Evolutionary conservation across 2,329 filamentous ascomycete species (phyloP), one percentile per base, ranked within the genome.

Genomic region (Cadophora gregata): DNA sequence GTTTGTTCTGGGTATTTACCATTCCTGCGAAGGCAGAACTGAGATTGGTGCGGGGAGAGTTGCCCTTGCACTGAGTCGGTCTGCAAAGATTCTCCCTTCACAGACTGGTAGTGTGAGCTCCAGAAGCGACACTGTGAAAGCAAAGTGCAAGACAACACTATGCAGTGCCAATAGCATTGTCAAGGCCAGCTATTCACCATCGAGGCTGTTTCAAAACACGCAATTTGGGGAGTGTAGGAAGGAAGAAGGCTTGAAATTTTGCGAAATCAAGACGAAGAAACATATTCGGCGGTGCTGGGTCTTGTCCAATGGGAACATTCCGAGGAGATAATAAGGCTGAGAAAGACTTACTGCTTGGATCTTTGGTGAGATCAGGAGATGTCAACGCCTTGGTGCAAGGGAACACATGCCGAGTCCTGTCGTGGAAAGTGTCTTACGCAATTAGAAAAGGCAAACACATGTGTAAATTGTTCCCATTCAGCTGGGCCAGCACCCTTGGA

Each of bases 1-100:
- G 1, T n/a, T 6, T 2, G 3, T 45, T 25, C 24, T 10, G 25
- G 29, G 8, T n/a, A 36, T 16, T 59, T 69, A 71, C 70, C 70
- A 72, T 33, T 70, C 63, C 55, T 69, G 69, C 1, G 69, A 69
- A 3, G 69, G 47, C 1, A 61, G 58, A 31, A 72, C 56, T 12
- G 68, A 67, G 14, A 71, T 62, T n/a, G 70, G 64, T 2, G 63
- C 56, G 36, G 67, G 61, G 33, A 36, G 19, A 24, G 65, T 68
- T 31, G 42, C 58, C 63, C 64, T 63, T 0, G 55, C 19, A 7
- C 31, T 38, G n/a, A 66, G 19, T 29, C 47, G 47, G 14, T 21
- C 36, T n/a, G 24, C 33, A 29, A 21, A 25, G 12, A 12, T 53
- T 7, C 31, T n/a, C 14, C n/a, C 27, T 14, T 21, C 9, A 31